Conservation (phyloP, 805 yeast species). For the Kuraishia ogatae region DNA sequence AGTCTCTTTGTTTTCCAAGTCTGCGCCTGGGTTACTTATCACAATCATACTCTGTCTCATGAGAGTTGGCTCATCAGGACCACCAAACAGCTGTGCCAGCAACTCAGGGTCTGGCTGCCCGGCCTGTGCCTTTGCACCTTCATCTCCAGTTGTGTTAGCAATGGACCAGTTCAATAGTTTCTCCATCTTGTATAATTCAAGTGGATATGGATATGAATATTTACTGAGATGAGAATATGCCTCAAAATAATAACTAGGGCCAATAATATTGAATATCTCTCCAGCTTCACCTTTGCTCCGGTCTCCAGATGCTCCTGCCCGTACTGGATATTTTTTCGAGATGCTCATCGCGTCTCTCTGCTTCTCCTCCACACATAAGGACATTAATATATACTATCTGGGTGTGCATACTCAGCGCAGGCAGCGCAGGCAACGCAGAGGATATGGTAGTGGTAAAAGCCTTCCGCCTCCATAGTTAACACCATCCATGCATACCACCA, state of each 20-base stretch:
- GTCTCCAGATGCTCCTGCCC: neutral
- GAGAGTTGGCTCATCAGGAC: slow-evolving; percentile 78
- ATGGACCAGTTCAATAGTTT: slow-evolving; percentile 89
- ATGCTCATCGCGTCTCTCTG: neutral
- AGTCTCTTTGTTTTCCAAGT: slow-evolving; percentile 52
- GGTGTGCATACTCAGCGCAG: no score
- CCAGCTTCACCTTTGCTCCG: neutral
- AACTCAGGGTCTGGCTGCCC: slow-evolving; percentile 77
- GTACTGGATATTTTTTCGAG: neutral
- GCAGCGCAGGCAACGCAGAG: no score
- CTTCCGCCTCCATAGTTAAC: no score
- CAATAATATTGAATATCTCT: no score
- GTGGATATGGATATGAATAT: neutral
- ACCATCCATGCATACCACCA: neutral
- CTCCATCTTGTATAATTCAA: slow-evolving; percentile 48
- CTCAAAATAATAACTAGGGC: no score
- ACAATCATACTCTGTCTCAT: slow-evolving; percentile 74
- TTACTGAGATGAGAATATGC: neutral
- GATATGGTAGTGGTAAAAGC: no score
- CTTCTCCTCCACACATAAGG: no score
- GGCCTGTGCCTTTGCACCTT: slow-evolving; percentile 51
- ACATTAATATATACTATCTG: no score
- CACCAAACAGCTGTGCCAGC: slow-evolving; percentile 70
- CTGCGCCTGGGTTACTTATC: slow-evolving; percentile 47
- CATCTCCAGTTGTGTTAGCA: slow-evolving; percentile 65